Evolutionary conservation across 108 stramenopile species (phyloP).

Genomic region (Epithemia pelagica): DNA sequence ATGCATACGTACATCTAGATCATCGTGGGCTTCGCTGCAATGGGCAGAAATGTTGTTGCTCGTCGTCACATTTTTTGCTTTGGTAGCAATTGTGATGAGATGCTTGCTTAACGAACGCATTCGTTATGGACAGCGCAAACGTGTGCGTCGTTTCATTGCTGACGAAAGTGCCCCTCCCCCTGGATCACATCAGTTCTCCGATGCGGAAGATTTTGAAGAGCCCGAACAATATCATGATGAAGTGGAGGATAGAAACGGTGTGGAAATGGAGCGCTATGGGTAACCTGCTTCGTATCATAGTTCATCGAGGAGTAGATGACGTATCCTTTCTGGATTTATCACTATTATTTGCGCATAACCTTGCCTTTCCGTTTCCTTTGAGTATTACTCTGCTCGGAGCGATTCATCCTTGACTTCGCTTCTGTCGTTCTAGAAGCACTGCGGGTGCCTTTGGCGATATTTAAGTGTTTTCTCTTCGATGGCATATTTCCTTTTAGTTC

Average conservation of each 20-base stretch:
- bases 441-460: too few relatives aligned
- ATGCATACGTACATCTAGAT: background rate
- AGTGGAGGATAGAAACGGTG: background rate
- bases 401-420: too few relatives aligned
- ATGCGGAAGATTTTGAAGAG: background rate
- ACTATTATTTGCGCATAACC: too few relatives aligned
- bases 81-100: background rate
- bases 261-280: conserved; percentile 2
- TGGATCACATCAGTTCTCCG: background rate
- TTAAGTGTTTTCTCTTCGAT: conserved; percentile 32
- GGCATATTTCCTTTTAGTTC: conserved; percentile 66
- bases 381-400: too few relatives aligned
- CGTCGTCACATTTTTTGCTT: background rate
- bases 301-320: too few relatives aligned
- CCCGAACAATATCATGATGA: background rate
- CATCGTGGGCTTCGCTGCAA: background rate
- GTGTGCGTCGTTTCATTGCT: background rate
- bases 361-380: too few relatives aligned
- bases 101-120: background rate
- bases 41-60: background rate
- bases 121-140: background rate
- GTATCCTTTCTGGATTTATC: too few relatives aligned
- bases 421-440: too few relatives aligned
- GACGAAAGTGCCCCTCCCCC: conserved; percentile 1
- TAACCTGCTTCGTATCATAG: too few relatives aligned